phyloP scores from a whole-genome alignment of 352 stramenopile genomes.

The Detonula confervacea region DNA sequence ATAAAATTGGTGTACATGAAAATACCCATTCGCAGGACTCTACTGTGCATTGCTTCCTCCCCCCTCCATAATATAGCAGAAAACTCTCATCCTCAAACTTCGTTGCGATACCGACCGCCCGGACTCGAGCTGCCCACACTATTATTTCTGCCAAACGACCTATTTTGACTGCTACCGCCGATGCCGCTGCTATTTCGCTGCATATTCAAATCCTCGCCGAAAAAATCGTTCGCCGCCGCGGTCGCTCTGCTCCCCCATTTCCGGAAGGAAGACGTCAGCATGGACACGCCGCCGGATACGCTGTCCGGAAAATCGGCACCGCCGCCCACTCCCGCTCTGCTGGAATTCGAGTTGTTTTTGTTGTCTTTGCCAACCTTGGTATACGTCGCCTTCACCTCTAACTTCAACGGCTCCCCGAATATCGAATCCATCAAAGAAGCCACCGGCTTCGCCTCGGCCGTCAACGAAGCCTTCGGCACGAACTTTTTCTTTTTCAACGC shows the following conservation, averaged over 20 bases:
- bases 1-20: no score
- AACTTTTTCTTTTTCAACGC: slow-evolving; percentile 12
- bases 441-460: not conserved
- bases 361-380: not conserved
- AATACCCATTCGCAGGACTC: no score
- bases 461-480: slow-evolving; percentile 9
- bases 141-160: not conserved
- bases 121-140: no score
- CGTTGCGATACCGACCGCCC: no score
- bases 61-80: no score
- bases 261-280: not conserved
- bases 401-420: slow-evolving; percentile 26
- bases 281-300: not conserved
- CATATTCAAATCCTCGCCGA: slow-evolving; percentile 16
- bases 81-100: no score
- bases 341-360: not conserved
- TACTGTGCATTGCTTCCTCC: no score
- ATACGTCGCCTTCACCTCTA: slow-evolving; percentile 14
- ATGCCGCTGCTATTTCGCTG: not conserved
- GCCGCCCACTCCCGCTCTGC: no score
- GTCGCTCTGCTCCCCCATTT: not conserved
- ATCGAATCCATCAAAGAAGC: slow-evolving; percentile 11
- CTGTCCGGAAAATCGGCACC: not conserved
- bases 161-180: not conserved
- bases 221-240: slow-evolving; percentile 23